A percentile compares a stretch with the other conserved stretches of the same genome.
phyloP scores from a whole-genome alignment of 2,329 filamentous ascomycete species.

The Emergomyces pasteurianus region DNA sequence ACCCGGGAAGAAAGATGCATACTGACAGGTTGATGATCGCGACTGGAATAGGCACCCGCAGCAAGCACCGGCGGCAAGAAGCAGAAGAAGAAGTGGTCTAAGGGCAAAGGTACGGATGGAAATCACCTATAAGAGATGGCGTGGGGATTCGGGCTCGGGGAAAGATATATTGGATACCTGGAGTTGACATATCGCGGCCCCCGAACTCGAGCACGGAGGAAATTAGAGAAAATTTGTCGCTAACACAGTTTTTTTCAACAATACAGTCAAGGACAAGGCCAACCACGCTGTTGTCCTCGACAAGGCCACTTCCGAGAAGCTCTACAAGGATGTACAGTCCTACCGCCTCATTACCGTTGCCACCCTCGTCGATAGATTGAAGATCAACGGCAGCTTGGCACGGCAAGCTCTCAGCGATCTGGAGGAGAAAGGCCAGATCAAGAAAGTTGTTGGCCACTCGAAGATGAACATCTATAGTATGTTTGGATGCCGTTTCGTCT shows the following conservation, averaged over 20 bases:
- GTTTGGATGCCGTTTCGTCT: slow-evolving; percentile 25
- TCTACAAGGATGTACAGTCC: slow-evolving; percentile 99
- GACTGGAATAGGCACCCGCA: slow-evolving; percentile 27
- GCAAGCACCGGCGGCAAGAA: slow-evolving; percentile 38
- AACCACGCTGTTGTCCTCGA: slow-evolving; percentile 97
- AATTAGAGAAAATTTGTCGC: slow-evolving; percentile 1
- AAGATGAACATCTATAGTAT: slow-evolving; percentile 98
- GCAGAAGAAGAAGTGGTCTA: slow-evolving; percentile 47
- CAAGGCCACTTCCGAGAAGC: slow-evolving; percentile 94
- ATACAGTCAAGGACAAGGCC: slow-evolving; percentile 99
- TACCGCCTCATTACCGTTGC: slow-evolving; percentile 99
- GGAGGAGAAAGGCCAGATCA: slow-evolving; percentile 97
- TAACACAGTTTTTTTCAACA: slow-evolving; percentile 12
- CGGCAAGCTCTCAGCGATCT: slow-evolving; percentile 80
- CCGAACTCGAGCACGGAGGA: neutral
- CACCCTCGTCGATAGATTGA: slow-evolving; percentile 96
- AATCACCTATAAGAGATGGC: neutral
- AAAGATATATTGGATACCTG: neutral
- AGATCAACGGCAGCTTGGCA: slow-evolving; percentile 98
- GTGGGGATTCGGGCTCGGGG: neutral
- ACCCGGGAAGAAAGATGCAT: neutral
- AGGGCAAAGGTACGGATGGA: slow-evolving; percentile 40
- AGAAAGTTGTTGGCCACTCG: slow-evolving; percentile 92
- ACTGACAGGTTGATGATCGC: neutral
- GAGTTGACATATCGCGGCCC: neutral